Conservation (phyloP, 179 eudicot species). For the Nepenthes alata region DNA sequence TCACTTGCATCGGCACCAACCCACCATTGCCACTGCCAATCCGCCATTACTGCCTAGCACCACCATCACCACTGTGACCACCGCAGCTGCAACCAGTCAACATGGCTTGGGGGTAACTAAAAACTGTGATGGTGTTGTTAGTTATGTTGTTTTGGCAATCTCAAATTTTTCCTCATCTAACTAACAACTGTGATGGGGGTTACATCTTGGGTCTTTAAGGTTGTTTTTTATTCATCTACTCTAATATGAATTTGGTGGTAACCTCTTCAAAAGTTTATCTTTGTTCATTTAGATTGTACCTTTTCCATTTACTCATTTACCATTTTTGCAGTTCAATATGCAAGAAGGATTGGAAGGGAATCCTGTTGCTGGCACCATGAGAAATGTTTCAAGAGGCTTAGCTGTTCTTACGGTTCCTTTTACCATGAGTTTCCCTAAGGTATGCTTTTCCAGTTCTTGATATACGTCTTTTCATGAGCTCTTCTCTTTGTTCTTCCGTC, state of each 20-base stretch:
- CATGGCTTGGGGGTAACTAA: background rate
- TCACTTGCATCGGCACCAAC: no score
- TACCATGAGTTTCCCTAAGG: conserved; percentile 79
- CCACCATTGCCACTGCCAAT: no score
- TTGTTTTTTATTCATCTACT: no score
- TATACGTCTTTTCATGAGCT: background rate
- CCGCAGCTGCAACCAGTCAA: background rate
- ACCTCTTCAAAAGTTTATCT: no score
- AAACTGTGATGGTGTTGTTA: no score
- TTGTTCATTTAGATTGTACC: background rate
- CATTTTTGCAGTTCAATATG: conserved; percentile 52
- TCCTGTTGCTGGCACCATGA: conserved; percentile 80
- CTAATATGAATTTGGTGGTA: no score
- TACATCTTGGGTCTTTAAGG: no score
- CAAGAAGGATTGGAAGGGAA: conserved; percentile 98
- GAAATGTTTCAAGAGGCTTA: conserved; percentile 65
- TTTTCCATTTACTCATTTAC: background rate
- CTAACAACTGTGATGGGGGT: no score
- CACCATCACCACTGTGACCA: no score
- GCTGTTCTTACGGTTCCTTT: conserved; percentile 72
- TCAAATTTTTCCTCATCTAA: no score
- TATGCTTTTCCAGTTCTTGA: conserved; percentile 8
- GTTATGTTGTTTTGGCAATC: no score
- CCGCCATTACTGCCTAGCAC: no score
- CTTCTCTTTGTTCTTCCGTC: background rate